Percentiles rank a stretch among this genome's conserved stretches.
These are phyloP conservation scores for Escallonia herrerae DNA, from an alignment of 129 eudicot genomes.

Conservation along the genomic window DNA sequence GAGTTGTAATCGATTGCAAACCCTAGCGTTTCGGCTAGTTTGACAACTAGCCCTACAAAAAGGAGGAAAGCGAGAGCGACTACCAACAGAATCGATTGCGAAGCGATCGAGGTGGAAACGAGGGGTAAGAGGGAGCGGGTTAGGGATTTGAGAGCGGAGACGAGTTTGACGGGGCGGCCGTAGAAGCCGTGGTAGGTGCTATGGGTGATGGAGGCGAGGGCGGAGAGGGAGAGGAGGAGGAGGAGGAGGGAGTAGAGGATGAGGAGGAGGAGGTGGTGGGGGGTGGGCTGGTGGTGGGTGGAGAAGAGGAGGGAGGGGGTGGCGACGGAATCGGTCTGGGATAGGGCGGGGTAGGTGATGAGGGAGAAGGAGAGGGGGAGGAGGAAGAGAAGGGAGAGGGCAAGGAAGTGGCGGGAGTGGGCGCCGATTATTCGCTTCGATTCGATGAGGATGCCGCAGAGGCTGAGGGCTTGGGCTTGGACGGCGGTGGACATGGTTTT, in stretches of 20 bases:
- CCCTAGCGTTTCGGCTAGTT: constrained; percentile 16
- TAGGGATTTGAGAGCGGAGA: constrained; percentile 47
- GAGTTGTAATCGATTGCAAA: constrained; percentile 26
- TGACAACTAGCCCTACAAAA: background rate
- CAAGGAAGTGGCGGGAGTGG: constrained; percentile 77
- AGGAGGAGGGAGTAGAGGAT: constrained; percentile 27
- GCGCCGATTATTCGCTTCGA: constrained; percentile 46
- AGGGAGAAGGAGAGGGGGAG: constrained; percentile 68
- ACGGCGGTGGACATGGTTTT: constrained; percentile 10
- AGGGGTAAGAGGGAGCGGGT: constrained; percentile 39
- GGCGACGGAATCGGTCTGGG: background rate
- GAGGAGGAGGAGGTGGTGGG: constrained; percentile 17
- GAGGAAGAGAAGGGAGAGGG: constrained; percentile 68
- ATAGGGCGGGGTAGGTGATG: constrained; percentile 42
- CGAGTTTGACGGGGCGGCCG: constrained; percentile 57
- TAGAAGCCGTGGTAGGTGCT: constrained; percentile 62
- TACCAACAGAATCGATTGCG: constrained; percentile 12
- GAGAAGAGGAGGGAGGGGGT: constrained; percentile 10
- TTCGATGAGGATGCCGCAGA: constrained; percentile 49
- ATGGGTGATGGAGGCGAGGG: constrained; percentile 53
- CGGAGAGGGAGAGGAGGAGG: constrained; percentile 31
- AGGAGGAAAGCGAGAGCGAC: constrained; percentile 13
- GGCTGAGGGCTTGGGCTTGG: constrained; percentile 30
- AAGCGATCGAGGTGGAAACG: constrained; percentile 34
- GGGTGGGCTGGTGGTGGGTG: constrained; percentile 2